Base-by-base conservation (phyloP, 169 alveolate genomes). In the Cryptosporidium parvum region DNA sequence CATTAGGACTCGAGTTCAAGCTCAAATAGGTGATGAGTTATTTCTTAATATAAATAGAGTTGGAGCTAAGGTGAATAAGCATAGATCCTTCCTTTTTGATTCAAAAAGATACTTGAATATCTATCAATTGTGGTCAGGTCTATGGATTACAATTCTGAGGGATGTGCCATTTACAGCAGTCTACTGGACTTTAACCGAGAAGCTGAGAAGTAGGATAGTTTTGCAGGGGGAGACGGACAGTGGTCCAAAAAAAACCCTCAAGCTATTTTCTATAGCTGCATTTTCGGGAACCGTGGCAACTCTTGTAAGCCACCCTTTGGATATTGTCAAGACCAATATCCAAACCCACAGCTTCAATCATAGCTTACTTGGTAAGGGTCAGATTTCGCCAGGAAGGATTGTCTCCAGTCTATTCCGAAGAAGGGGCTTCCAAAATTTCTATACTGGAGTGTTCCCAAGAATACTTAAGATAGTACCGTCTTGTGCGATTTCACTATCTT, bases 91-190 rank as follows among this genome's bases (percentile, higher is more conserved):
- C 42, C n/a, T n/a, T 4, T 26, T 23, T 8, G 42, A 42, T 42
- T 33, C 52, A 37, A 29, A 21, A 14, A 51, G 21, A 31, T 21
- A 5, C 39, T 6, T 21, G 8, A 56, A 31, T 4, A 26, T 73
- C 0, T 31, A 26, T 53, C 70, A 73, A 23, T 31, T 70, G 12
- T 73, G 70, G 85, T 56, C 23, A 31, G 69, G 85, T 16, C 35
- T 86, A 31, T 87, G 93, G 37, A 89, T 91, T 23, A 86, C 93
- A 14, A 91, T 92, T 86, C 69, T 86, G 31, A 70, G 93, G 53
- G 94, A 86, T 45, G 85, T 75, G 7, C 93, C 93, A 26, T 92
- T 92, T 53, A 85, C 93, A 44, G 93, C 94, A 37, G 61, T 69
- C 9, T 92, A 92, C 67, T 86, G 93, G 93, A 75, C 93, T 29